phyloP scores from a whole-genome alignment of 139 green algal genomes.

The Chlorella sp. region DNA sequence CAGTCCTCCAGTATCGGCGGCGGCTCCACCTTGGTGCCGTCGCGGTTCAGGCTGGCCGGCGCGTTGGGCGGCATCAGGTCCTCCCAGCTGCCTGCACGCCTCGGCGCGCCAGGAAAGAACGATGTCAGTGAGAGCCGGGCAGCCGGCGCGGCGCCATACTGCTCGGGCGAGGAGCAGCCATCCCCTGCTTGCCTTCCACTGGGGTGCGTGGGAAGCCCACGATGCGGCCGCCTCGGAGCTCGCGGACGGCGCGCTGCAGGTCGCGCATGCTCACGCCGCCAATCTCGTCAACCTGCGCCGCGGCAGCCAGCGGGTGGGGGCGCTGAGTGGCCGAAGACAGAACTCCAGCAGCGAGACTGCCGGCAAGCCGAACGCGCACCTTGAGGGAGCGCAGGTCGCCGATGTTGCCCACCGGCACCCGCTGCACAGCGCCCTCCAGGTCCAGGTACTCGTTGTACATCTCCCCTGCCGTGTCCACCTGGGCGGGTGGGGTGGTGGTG shows the following conservation, averaged over 20 bases:
- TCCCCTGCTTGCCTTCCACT: too few relatives aligned
- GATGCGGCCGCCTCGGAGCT: constrained; percentile 17
- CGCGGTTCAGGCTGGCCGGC: background rate
- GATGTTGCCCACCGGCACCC: constrained; percentile 45
- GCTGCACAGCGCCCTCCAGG: constrained; percentile 22
- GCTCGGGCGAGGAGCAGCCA: too few relatives aligned
- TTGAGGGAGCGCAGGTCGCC: constrained; percentile 34
- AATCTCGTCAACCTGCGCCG: constrained; percentile 21
- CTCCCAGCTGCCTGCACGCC: background rate
- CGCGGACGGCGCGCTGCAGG: constrained; percentile 18
- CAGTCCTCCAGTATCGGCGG: constrained; percentile 49
- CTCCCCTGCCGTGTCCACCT: constrained; percentile 30
- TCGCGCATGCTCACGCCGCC: constrained; percentile 38
- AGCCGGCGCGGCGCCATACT: too few relatives aligned
- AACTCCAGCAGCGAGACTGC: background rate
- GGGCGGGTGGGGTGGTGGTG: background rate
- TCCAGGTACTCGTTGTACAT: constrained; percentile 51
- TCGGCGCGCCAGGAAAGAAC: too few relatives aligned
- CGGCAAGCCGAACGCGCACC: background rate
- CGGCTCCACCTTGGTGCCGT: constrained; percentile 8
- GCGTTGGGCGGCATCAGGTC: constrained; percentile 43
- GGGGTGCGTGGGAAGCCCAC: too few relatives aligned
- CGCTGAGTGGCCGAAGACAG: background rate
- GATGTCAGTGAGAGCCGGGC: too few relatives aligned
- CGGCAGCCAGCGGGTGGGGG: background rate